Base-by-base conservation (phyloP, 768 basidiomycete genomes). In the Lactarius evosmus region DNA sequence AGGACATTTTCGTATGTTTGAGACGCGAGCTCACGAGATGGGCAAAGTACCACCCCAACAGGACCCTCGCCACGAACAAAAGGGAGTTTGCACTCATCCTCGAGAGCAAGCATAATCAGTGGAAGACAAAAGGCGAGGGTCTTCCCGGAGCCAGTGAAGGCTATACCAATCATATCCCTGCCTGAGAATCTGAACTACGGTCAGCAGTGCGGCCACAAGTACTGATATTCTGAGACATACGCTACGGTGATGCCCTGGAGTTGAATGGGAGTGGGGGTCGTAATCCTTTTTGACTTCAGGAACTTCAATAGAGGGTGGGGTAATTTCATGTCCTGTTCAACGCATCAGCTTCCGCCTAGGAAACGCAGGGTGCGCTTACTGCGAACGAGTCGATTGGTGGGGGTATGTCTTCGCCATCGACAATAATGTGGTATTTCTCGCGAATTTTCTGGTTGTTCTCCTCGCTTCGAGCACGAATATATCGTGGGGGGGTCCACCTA, bases 81-180 rank as follows among this genome's bases (percentile, higher is more conserved):
- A 0, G 96, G 91, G 38, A 98, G 76, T 68, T 91, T 94, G 63
- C 79, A 81, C 75, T 98, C 97, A 74, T 96, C 94, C 78, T 98
- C 96, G 17, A 96, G 80, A 1, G 95, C 90, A 69, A 91, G 80
- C 97, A 99, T 98, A 69, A 98, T 95, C 29, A 98, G 80, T 2
- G 97, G 97, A n/a, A 99, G 79, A 68, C 94, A 96, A 77, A 99
- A 99, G 0, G 95, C 89, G n/a, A 99, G 84, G 0, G 97, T 99
- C 77, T 99, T 99, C 17, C 97, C 97, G 0, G 96, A 98, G 41
- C 97, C 97, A 29, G 97, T 99, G 77, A 98, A 98, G 4, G 97
- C 97, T 67, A 99, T 98, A 22, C 97, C 97, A 67, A 98, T 99
- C 78, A 98, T 89, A 74, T 99, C 97, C 66, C 97, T 86, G 41